phyloP scores from a whole-genome alignment of 1,139 yeast species.

The Suhomyces choctaworum region DNA sequence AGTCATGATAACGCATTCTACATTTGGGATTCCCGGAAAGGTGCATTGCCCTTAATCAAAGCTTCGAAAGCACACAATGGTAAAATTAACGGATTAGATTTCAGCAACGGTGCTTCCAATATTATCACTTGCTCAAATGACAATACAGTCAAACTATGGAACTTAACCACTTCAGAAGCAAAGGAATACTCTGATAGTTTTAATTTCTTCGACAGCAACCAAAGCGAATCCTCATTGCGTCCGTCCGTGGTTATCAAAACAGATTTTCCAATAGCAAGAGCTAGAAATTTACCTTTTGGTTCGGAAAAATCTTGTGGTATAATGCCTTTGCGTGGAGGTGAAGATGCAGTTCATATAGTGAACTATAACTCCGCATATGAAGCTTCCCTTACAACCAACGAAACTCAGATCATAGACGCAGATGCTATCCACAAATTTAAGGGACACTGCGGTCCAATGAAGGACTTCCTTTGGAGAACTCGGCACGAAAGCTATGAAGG shows the following conservation, averaged over 20 bases:
- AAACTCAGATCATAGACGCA: conserved; percentile 30
- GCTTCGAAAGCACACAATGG: conserved; percentile 71
- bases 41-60: conserved; percentile 69
- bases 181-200: conserved; percentile 19
- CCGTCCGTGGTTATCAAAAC: conserved; percentile 67
- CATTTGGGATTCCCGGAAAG: conserved; percentile 87
- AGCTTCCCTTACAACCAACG: conserved; percentile 26
- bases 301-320: conserved; percentile 72
- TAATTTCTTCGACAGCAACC: conserved; percentile 25
- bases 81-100: conserved; percentile 87
- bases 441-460: conserved; percentile 83
- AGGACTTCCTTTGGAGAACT: conserved; percentile 85
- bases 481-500: conserved; percentile 43
- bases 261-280: conserved; percentile 84
- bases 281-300: conserved; percentile 88
- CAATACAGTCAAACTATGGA: conserved; percentile 86
- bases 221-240: conserved; percentile 16
- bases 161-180: conserved; percentile 40
- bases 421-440: conserved; percentile 61
- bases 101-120: conserved; percentile 58
- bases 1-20: conserved; percentile 79
- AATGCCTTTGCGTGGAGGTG: conserved; percentile 89
- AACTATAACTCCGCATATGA: conserved; percentile 54
- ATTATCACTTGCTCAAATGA: conserved; percentile 86
- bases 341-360: conserved; percentile 68